These are phyloP conservation scores for Hemileccinum rubropunctum DNA, from an alignment of 768 basidiomycete genomes.

Conservation along the genomic window DNA sequence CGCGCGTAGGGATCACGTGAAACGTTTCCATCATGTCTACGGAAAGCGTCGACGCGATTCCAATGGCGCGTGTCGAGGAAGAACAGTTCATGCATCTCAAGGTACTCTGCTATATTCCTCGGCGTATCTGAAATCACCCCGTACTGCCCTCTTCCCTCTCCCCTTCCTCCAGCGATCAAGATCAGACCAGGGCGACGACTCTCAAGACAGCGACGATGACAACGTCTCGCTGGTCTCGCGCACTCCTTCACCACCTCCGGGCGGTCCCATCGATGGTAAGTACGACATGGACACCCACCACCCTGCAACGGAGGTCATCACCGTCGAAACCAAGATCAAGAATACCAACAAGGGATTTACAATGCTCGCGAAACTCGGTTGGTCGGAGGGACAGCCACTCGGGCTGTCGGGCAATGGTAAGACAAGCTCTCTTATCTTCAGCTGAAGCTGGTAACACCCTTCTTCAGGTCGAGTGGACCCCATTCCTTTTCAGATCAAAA, in stretches of 20 bases:
- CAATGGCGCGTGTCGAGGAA: constrained; percentile 40
- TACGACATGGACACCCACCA: constrained; percentile 64
- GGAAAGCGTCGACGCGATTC: constrained; percentile 63
- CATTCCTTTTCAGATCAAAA: constrained; percentile 77
- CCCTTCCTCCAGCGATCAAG: constrained; percentile 62
- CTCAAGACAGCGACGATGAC: constrained; percentile 57
- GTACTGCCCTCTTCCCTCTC: constrained; percentile 55
- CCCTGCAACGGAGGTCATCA: constrained; percentile 61
- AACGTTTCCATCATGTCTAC: constrained; percentile 49
- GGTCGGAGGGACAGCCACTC: constrained; percentile 76
- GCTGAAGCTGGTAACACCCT: not conserved
- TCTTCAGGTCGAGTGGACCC: constrained; percentile 74
- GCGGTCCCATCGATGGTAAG: constrained; percentile 54
- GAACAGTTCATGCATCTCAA: constrained; percentile 40
- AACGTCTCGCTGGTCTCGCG: constrained; percentile 72
- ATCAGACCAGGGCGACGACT: constrained; percentile 31
- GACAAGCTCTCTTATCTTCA: constrained; percentile 5
- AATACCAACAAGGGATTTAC: constrained; percentile 77
- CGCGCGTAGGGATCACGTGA: constrained; percentile 1
- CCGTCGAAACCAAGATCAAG: constrained; percentile 80
- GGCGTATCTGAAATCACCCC: constrained; percentile 41
- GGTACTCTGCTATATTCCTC: constrained; percentile 63
- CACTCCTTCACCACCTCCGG: constrained; percentile 64
- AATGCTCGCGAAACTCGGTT: constrained; percentile 78
- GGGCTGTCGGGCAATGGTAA: constrained; percentile 76